These are phyloP conservation scores for Artemisia tridentata DNA, from an alignment of 129 eudicot species.

Conservation along the genomic window DNA sequence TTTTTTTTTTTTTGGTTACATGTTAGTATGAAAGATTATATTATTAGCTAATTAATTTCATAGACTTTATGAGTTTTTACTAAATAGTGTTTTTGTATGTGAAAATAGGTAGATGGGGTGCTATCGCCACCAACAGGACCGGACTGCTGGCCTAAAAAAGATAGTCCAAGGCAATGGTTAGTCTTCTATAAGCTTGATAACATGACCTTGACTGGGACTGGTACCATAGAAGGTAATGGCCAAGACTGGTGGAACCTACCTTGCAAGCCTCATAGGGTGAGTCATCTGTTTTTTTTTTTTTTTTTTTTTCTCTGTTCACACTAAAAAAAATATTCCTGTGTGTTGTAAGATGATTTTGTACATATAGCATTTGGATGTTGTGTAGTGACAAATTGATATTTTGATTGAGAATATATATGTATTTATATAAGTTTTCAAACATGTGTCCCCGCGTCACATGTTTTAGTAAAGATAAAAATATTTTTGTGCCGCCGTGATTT, in stretches of 20 bases:
- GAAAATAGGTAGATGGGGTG: slow-evolving; percentile 70
- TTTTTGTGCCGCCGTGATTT: too few species aligned
- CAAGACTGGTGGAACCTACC: slow-evolving; percentile 98
- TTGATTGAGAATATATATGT: too few species aligned
- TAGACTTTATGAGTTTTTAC: neutral
- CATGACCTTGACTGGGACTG: slow-evolving; percentile 73
- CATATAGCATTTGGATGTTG: neutral
- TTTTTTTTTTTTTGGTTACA: too few species aligned
- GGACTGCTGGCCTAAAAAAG: slow-evolving; percentile 77
- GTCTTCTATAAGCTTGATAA: slow-evolving; percentile 72
- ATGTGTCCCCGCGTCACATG: too few species aligned
- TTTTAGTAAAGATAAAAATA: too few species aligned
- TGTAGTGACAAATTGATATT: neutral
- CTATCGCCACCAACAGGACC: slow-evolving; percentile 85
- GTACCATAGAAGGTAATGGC: slow-evolving; percentile 91
- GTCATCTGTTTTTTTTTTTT: neutral
- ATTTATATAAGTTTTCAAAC: too few species aligned
- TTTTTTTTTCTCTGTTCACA: neutral
- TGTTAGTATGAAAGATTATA: neutral
- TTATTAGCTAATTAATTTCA: neutral
- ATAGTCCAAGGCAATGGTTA: slow-evolving; percentile 82
- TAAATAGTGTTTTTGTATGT: neutral
- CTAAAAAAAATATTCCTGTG: neutral
- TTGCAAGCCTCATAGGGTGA: slow-evolving; percentile 91
- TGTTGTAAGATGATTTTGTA: neutral